Evolutionary conservation across 1,139 yeast genomes (phyloP).

Genomic region (Geotrichum macrosporum): DNA sequence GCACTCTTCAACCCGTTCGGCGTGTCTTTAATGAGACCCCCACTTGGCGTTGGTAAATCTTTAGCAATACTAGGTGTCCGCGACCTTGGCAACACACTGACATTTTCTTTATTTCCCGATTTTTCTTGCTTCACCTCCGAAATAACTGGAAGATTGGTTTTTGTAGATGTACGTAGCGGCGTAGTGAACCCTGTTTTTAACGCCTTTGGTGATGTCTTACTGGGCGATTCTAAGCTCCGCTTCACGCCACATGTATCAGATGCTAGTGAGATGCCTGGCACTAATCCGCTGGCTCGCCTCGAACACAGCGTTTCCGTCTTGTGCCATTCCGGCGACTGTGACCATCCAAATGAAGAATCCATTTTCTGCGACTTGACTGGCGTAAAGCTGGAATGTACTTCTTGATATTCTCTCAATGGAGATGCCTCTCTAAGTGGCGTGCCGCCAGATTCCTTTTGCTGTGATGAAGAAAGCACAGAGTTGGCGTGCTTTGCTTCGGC

Average conservation of each 20-base stretch:
- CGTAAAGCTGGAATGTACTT: too few relatives aligned
- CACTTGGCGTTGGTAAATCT: too few relatives aligned
- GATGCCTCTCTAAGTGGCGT: too few relatives aligned
- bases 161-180: background rate
- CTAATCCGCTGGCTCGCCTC: slow-evolving; percentile 1
- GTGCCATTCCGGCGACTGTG: slow-evolving; percentile 38
- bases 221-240: background rate
- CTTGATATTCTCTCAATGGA: too few relatives aligned
- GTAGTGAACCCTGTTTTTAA: background rate
- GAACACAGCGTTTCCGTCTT: slow-evolving; percentile 32
- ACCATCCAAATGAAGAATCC: slow-evolving; percentile 26
- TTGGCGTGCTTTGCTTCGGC: too few relatives aligned
- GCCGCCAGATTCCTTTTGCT: too few relatives aligned
- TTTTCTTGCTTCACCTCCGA: too few relatives aligned
- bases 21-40: background rate
- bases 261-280: slow-evolving; percentile 4
- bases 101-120: background rate
- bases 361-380: background rate
- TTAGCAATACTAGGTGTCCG: too few relatives aligned
- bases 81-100: too few relatives aligned
- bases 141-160: too few relatives aligned
- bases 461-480: too few relatives aligned
- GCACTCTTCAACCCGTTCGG: slow-evolving; percentile 4
- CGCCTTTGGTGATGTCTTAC: background rate
- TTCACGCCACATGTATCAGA: slow-evolving; percentile 5